Percentiles rank a stretch among this genome's conserved stretches.
phyloP scores from a whole-genome alignment of 805 yeast species.

The Wickerhamiella hasegawae region DNA sequence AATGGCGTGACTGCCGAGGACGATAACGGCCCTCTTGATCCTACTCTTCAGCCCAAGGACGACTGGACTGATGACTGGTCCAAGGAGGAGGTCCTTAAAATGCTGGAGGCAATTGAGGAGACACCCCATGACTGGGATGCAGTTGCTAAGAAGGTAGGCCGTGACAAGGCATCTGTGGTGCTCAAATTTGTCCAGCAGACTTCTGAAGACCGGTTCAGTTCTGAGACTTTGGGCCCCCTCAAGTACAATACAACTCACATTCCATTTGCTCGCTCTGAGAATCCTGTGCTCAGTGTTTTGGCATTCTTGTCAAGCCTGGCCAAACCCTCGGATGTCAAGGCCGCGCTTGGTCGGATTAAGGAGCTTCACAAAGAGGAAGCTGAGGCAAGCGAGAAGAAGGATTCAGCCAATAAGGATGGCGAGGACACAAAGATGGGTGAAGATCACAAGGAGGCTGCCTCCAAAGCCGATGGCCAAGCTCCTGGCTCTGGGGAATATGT shows the following conservation, averaged over 20 bases:
- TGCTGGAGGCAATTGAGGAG: conserved; percentile 89
- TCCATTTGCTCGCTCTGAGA: conserved; percentile 73
- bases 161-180: conserved; percentile 75
- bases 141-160: conserved; percentile 72
- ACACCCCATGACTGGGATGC: conserved; percentile 84
- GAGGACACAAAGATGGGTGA: background rate
- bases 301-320: conserved; percentile 75
- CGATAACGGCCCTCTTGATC: conserved; percentile 59
- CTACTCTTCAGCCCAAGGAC: conserved; percentile 58
- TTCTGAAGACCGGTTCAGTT: conserved; percentile 66
- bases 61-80: conserved; percentile 76
- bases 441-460: conserved; percentile 6
- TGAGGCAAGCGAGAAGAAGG: conserved; percentile 3
- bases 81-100: conserved; percentile 69
- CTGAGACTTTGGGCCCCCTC: conserved; percentile 50
- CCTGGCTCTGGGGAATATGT: conserved; percentile 14
- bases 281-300: conserved; percentile 87
- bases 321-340: conserved; percentile 71
- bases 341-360: conserved; percentile 31
- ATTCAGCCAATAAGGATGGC: conserved; percentile 1
- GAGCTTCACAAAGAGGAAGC: conserved; percentile 39
- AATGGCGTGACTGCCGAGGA: conserved; percentile 49
- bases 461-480: conserved; percentile 2
- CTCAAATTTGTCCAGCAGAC: conserved; percentile 82
- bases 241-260: conserved; percentile 61